These are phyloP conservation scores for Colletotrichum lentis DNA, from an alignment of 2,329 filamentous ascomycete genomes.

Conservation along the genomic window DNA sequence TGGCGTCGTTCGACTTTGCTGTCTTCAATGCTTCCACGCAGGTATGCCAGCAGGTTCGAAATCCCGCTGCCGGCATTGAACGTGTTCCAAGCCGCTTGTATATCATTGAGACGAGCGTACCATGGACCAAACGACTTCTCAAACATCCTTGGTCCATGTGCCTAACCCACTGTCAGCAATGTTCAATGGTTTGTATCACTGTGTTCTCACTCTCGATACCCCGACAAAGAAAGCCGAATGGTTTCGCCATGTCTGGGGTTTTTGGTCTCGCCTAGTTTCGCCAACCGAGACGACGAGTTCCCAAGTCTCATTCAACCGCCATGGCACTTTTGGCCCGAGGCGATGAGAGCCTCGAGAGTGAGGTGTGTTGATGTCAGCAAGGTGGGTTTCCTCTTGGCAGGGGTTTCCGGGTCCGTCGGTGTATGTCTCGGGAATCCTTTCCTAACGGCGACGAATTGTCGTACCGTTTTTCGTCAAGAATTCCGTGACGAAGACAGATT, in stretches of 20 bases:
- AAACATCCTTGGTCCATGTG: background rate
- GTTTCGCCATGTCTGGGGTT: background rate
- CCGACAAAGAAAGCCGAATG: background rate
- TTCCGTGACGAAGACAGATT: too few species aligned
- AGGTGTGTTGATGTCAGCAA: background rate
- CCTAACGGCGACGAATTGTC: too few species aligned
- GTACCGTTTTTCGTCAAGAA: too few species aligned
- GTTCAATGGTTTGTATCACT: too few species aligned
- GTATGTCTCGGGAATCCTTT: too few species aligned
- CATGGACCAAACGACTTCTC: too few species aligned
- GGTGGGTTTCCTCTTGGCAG: background rate
- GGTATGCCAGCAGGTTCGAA: background rate
- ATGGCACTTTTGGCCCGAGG: background rate
- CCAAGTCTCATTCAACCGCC: background rate
- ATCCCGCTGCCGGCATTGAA: background rate
- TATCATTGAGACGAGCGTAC: background rate
- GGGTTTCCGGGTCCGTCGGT: background rate
- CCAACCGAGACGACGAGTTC: background rate
- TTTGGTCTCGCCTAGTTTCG: background rate
- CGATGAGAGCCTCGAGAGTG: background rate
- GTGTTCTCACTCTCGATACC: background rate
- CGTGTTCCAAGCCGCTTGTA: background rate
- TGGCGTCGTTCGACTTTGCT: too few species aligned
- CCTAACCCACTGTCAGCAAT: background rate
- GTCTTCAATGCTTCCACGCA: background rate